phyloP scores from a whole-genome alignment of 1,284 basidiomycete species.

The Rhodofomes roseus region DNA sequence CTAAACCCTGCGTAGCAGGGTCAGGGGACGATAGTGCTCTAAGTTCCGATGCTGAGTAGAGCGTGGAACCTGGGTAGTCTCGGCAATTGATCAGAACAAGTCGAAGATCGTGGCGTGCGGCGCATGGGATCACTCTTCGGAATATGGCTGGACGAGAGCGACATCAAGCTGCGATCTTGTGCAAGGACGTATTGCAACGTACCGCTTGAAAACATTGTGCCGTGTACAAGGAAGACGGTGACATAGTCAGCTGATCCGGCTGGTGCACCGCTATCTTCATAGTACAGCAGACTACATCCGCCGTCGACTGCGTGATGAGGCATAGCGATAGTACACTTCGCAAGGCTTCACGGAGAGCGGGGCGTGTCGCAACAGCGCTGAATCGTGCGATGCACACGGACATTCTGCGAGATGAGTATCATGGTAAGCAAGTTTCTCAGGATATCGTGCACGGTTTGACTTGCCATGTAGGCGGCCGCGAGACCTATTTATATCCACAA shows the following conservation, averaged over 20 bases:
- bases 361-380: no score
- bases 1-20: conserved; percentile 4
- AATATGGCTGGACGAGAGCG: conserved; percentile 11
- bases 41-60: conserved; percentile 14
- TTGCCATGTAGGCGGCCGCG: no score
- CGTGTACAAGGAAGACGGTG: conserved; percentile 24
- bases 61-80: conserved; percentile 21
- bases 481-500: no score
- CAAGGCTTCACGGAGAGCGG: no score
- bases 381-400: no score
- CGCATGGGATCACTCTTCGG: conserved; percentile 12
- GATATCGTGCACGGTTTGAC: no score
- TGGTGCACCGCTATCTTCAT: conserved; percentile 16
- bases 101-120: conserved; percentile 14
- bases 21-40: conserved; percentile 3
- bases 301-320: conserved; percentile 17
- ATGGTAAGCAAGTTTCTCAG: no score
- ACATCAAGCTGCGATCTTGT: conserved; percentile 3
- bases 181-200: background rate
- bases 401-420: no score
- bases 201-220: conserved; percentile 23
- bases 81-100: conserved; percentile 20
- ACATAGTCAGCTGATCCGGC: conserved; percentile 11
- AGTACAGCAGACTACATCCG: conserved; percentile 13
- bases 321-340: conserved; percentile 8